Percentiles rank a stretch among this genome's conserved stretches.
These are phyloP conservation scores for Aspergillus bertholletiae DNA, from an alignment of 495 filamentous ascomycete species.

Conservation along the genomic window DNA sequence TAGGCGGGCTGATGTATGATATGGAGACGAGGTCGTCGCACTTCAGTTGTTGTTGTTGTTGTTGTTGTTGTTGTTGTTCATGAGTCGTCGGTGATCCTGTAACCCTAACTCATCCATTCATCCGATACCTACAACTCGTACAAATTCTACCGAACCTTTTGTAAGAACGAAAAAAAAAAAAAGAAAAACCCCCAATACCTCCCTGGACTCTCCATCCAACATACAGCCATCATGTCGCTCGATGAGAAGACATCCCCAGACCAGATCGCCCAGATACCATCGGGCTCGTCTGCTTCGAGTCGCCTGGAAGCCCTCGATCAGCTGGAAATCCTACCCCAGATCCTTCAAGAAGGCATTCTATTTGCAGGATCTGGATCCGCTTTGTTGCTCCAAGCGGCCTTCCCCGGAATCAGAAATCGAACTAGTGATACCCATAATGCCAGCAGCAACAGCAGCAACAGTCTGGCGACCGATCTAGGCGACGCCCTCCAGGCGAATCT, in stretches of 20 bases:
- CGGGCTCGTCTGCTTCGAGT: slow-evolving; percentile 7
- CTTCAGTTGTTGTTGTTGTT: too few relatives aligned
- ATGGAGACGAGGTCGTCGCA: too few relatives aligned
- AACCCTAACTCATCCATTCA: neutral
- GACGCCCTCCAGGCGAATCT: slow-evolving; percentile 31
- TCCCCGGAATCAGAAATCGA: slow-evolving; percentile 26
- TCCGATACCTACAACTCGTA: too few relatives aligned
- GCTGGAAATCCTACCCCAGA: slow-evolving; percentile 34
- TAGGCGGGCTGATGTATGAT: neutral
- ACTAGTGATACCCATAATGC: slow-evolving; percentile 13
- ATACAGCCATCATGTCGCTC: slow-evolving; percentile 7
- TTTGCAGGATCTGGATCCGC: slow-evolving; percentile 37
- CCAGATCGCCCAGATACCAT: slow-evolving; percentile 14
- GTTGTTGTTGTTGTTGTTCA: too few relatives aligned
- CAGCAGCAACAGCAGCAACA: slow-evolving; percentile 12
- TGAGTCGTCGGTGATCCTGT: neutral
- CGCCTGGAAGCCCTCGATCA: slow-evolving; percentile 30
- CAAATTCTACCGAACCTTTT: neutral
- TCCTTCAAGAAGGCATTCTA: slow-evolving; percentile 39
- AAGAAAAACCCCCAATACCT: too few relatives aligned
- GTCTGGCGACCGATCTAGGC: slow-evolving; percentile 31
- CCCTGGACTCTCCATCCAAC: neutral
- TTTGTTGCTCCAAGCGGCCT: slow-evolving; percentile 38
- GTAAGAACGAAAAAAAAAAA: too few relatives aligned
- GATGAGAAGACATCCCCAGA: slow-evolving; percentile 19